Base-by-base conservation (phyloP, 108 stramenopile species). In the Nannochloropsis granulata region DNA sequence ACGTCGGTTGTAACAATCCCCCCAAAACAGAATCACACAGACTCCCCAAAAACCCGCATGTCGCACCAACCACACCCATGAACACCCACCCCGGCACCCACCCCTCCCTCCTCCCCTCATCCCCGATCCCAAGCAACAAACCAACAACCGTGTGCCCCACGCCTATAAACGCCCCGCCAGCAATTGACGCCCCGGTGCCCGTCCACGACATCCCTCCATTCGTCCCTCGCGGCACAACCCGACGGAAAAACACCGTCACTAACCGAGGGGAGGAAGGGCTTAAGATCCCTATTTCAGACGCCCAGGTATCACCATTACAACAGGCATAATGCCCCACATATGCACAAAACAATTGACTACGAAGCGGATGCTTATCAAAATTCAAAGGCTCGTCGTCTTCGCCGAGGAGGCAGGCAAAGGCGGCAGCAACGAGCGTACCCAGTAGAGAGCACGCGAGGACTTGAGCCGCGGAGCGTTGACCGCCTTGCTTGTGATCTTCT, bases 281-380 rank as follows among this genome's bases (percentile, higher is more conserved):
- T 44, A 94, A 85, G 24, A 95, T 94, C 13, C 94, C 94, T 78
- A 95, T 82, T 83, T 95, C 94, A 19, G 93, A 93, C 44, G 94
- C 93, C 84, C 93, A 86, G 0, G 94, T 94, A 85, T 95, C 94
- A 12, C 91, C 94, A 82, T 93, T 83, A 79, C 91, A 93, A 16
- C 93, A 93, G 19, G 94, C 92, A 85, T 95, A 93, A 81, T 94
- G 94, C 0, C 93, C 92, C 13, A 94, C 44, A 25, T 93, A 87
- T 14, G 89, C 93, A 82, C 93, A 93, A 8, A 93, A 83, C 26
- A 95, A 84, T 12, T 80, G 84, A 5, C 92, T 90, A 79, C 90
- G 83, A 13, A 92, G 43, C 12, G 88, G 44, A 24, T 19, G 13
- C 16, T 79, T 71, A 14, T 14, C 78, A 43, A 91, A 91, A 23